Evolutionary conservation across 2,329 filamentous ascomycete genomes (phyloP).

Genomic region (Corniculantispora saksenae): DNA sequence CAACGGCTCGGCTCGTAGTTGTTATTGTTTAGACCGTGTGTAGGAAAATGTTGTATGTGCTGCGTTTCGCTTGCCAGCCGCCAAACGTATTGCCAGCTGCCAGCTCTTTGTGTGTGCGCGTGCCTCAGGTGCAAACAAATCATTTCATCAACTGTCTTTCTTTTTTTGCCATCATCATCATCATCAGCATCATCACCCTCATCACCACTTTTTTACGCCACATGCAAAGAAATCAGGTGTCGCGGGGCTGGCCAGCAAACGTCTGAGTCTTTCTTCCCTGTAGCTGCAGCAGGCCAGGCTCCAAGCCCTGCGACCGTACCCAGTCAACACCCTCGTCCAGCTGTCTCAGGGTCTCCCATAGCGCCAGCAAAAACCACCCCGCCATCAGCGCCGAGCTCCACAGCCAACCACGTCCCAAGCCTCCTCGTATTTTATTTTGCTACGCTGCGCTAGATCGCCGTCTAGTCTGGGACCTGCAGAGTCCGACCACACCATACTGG

Average conservation of each 20-base stretch:
- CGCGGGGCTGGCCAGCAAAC: conserved; percentile 16
- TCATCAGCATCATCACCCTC: neutral
- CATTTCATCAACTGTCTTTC: neutral
- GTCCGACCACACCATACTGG: conserved; percentile 13
- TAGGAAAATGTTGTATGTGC: neutral
- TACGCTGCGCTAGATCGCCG: conserved; percentile 3
- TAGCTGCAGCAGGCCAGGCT: neutral
- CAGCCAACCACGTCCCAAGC: conserved; percentile 20
- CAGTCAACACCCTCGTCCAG: too few relatives aligned
- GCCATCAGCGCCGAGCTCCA: conserved; percentile 11
- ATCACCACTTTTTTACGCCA: conserved; percentile 7
- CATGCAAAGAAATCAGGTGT: neutral
- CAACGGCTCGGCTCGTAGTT: too few relatives aligned
- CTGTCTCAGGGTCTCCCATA: conserved; percentile 6
- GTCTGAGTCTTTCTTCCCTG: neutral
- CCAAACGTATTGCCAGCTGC: conserved; percentile 3
- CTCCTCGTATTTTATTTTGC: conserved; percentile 21
- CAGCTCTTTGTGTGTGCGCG: neutral
- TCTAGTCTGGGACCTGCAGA: conserved; percentile 7
- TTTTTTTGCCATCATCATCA: neutral
- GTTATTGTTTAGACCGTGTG: too few relatives aligned
- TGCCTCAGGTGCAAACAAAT: conserved; percentile 9
- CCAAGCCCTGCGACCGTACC: neutral
- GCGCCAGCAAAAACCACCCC: conserved; percentile 4
- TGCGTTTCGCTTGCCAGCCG: conserved; percentile 7